A percentile compares a stretch with the other conserved stretches of the same genome.
phyloP scores from a whole-genome alignment of 2,329 filamentous ascomycete genomes.

The Fusarium pseudograminearum region DNA sequence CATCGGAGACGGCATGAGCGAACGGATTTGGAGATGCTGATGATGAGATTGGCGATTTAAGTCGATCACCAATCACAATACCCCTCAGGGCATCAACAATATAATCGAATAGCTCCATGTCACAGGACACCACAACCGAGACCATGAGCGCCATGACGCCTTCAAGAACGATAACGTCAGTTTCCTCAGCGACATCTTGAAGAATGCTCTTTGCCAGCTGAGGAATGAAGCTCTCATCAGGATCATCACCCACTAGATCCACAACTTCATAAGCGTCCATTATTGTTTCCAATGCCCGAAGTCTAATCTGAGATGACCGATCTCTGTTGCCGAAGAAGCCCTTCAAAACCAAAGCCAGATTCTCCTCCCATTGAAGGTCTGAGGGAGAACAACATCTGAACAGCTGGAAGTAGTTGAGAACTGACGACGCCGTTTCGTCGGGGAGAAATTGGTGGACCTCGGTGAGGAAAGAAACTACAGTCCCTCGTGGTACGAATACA shows the following conservation, averaged over 20 bases:
- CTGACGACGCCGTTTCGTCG: constrained; percentile 71
- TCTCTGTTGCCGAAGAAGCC: constrained; percentile 72
- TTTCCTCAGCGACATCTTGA: constrained; percentile 70
- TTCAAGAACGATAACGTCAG: constrained; percentile 73
- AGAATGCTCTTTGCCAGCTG: constrained; percentile 72
- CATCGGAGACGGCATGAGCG: constrained; percentile 38
- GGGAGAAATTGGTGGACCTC: constrained; percentile 71
- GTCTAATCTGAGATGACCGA: constrained; percentile 71
- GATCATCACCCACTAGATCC: constrained; percentile 68
- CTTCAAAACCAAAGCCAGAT: constrained; percentile 69
- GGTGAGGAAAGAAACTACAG: constrained; percentile 75
- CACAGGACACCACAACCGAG: constrained; percentile 71
- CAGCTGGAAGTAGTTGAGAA: constrained; percentile 76
- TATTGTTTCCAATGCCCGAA: constrained; percentile 71
- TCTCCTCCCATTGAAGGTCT: constrained; percentile 74
- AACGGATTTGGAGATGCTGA: constrained; percentile 45
- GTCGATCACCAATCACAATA: constrained; percentile 63
- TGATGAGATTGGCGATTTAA: constrained; percentile 57
- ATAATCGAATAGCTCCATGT: constrained; percentile 69
- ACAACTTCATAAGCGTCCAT: constrained; percentile 70
- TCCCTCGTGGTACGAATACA: constrained; percentile 73
- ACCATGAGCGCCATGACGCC: constrained; percentile 74
- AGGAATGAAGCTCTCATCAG: constrained; percentile 67
- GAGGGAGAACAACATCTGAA: constrained; percentile 79
- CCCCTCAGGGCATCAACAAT: constrained; percentile 65